A percentile compares a stretch with the other conserved stretches of the same genome.
Evolutionary conservation across 768 basidiomycete genomes (phyloP).

Genomic region (Suillus weaverae): DNA sequence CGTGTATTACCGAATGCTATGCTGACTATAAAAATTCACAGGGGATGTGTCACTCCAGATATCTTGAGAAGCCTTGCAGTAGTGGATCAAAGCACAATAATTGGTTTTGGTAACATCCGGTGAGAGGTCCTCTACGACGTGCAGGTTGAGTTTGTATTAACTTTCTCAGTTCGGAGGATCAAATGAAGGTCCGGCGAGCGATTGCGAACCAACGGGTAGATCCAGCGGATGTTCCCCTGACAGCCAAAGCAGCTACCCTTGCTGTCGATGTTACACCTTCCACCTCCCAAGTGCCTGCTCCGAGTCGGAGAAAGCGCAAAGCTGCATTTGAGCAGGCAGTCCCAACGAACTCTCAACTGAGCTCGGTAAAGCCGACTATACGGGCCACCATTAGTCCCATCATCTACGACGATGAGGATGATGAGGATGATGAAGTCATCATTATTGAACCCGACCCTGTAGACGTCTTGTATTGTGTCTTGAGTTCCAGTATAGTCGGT

Average conservation of each 20-base stretch:
- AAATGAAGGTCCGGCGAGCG: conserved; percentile 61
- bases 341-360: conserved; percentile 16
- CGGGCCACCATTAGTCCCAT: conserved; percentile 4
- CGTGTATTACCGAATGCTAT: neutral
- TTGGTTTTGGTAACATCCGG: conserved; percentile 55
- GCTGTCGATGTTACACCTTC: conserved; percentile 1
- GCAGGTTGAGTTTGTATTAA: neutral
- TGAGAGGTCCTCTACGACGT: conserved; percentile 26
- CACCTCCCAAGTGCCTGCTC: conserved; percentile 14
- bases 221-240: conserved; percentile 53
- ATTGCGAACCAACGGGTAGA: conserved; percentile 55
- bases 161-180: conserved; percentile 52
- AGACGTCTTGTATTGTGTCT: conserved; percentile 69
- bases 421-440: conserved; percentile 46
- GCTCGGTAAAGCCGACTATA: conserved; percentile 15
- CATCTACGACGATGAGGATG: conserved; percentile 20
- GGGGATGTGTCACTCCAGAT: conserved; percentile 70
- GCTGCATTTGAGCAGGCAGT: conserved; percentile 26
- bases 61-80: conserved; percentile 53
- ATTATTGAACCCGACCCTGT: conserved; percentile 43
- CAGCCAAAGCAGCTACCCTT: conserved; percentile 33
- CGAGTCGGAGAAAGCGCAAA: conserved; percentile 46
- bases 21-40: conserved; percentile 25
- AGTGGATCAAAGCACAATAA: conserved; percentile 40
- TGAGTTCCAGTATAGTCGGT: conserved; percentile 70